phyloP scores from a whole-genome alignment of 1,139 yeast genomes.

The Saccharomyces hybrid region DNA sequence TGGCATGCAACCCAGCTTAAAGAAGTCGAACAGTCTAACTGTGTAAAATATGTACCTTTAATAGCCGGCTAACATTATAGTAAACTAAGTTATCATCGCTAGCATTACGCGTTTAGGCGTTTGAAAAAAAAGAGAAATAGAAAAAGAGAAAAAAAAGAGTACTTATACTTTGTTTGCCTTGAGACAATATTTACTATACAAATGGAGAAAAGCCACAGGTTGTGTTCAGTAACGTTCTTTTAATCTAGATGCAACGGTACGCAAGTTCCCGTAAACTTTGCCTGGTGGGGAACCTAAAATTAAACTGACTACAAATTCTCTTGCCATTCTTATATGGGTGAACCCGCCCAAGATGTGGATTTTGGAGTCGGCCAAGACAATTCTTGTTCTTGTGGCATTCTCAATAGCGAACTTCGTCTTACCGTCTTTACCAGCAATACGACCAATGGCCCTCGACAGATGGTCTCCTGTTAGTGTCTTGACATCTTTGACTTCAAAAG shows the following conservation, averaged over 20 bases:
- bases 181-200: background rate
- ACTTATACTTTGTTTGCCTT: background rate
- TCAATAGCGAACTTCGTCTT: slow-evolving; percentile 97
- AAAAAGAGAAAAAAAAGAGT: background rate
- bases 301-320: slow-evolving; percentile 90
- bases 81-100: background rate
- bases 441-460: slow-evolving; percentile 95
- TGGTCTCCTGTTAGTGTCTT: slow-evolving; percentile 94
- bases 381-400: slow-evolving; percentile 95
- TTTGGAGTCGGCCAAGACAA: slow-evolving; percentile 91
- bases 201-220: background rate
- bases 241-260: slow-evolving; percentile 94
- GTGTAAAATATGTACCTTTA: background rate
- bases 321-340: slow-evolving; percentile 93
- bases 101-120: background rate
- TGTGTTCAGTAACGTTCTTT: slow-evolving; percentile 75
- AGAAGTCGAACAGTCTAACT: background rate
- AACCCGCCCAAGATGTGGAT: slow-evolving; percentile 96
- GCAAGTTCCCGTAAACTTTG: slow-evolving; percentile 91
- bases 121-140: background rate
- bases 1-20: background rate
- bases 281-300: slow-evolving; percentile 98
- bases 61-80: background rate
- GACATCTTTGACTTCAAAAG: slow-evolving; percentile 94
- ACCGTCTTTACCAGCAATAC: slow-evolving; percentile 99